Evolutionary conservation across 169 alveolate genomes (phyloP).

Genomic region (Cryptosporidium meleagridis): DNA sequence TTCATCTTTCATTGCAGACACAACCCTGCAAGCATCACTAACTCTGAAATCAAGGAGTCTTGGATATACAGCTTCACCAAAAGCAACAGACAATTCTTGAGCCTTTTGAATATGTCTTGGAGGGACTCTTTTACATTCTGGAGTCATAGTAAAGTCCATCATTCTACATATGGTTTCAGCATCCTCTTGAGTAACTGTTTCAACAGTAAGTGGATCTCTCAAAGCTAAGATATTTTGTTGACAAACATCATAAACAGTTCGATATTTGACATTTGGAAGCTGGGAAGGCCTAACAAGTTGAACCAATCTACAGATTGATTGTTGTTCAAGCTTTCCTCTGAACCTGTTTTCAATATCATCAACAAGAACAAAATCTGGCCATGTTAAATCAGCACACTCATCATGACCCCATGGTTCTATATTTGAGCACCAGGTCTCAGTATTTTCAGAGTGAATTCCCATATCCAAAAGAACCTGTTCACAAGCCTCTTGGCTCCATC

Average conservation of each 20-base stretch:
- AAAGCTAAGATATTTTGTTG: slow-evolving; percentile 67
- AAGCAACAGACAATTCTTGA: slow-evolving; percentile 51
- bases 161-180: slow-evolving; percentile 65
- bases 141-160: slow-evolving; percentile 71
- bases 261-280: slow-evolving; percentile 23
- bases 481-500: slow-evolving; percentile 72
- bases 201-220: slow-evolving; percentile 56
- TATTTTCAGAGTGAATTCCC: slow-evolving; percentile 55
- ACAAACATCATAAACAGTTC: slow-evolving; percentile 59
- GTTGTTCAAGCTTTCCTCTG: slow-evolving; percentile 69
- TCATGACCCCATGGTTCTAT: slow-evolving; percentile 75
- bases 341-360: slow-evolving; percentile 61
- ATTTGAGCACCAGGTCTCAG: slow-evolving; percentile 66
- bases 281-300: slow-evolving; percentile 67
- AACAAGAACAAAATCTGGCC: slow-evolving; percentile 66
- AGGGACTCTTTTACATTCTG: slow-evolving; percentile 58
- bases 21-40: slow-evolving; percentile 57
- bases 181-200: slow-evolving; percentile 66
- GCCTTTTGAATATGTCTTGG: slow-evolving; percentile 64
- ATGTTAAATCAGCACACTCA: slow-evolving; percentile 64
- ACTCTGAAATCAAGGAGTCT: slow-evolving; percentile 68
- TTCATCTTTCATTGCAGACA: slow-evolving; percentile 40
- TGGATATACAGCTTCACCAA: slow-evolving; percentile 53
- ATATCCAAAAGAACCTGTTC: slow-evolving; percentile 66
- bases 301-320: slow-evolving; percentile 69